Conservation (phyloP, 495 filamentous ascomycete genomes). For the Zalerion maritima region DNA sequence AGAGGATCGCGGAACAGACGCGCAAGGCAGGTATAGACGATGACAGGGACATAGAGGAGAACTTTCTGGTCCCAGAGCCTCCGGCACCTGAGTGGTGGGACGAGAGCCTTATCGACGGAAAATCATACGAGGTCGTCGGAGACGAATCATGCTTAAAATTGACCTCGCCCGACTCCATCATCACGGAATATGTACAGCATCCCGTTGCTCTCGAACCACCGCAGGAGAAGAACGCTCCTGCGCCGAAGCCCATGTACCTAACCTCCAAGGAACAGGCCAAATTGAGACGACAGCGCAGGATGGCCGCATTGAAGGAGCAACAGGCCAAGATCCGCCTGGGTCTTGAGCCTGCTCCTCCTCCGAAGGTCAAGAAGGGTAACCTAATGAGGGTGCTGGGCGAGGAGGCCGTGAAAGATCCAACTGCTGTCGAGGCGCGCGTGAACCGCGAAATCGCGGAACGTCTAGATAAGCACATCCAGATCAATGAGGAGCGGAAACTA, state of each 20-base stretch:
- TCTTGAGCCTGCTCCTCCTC: slow-evolving; percentile 73
- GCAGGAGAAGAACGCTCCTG: slow-evolving; percentile 65
- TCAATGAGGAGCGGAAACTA: slow-evolving; percentile 79
- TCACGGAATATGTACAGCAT: slow-evolving; percentile 84
- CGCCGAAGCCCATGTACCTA: slow-evolving; percentile 81
- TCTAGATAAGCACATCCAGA: slow-evolving; percentile 52
- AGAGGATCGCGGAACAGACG: slow-evolving; percentile 70
- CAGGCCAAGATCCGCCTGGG: slow-evolving; percentile 92
- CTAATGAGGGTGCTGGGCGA: slow-evolving; percentile 96
- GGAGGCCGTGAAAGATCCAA: slow-evolving; percentile 93
- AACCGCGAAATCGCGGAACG: slow-evolving; percentile 82
- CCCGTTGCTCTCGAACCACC: slow-evolving; percentile 85
- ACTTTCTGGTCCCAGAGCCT: slow-evolving; percentile 69
- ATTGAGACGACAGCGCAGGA: slow-evolving; percentile 74
- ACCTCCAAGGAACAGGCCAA: slow-evolving; percentile 87
- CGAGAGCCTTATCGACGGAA: slow-evolving; percentile 62
- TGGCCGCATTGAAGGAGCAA: slow-evolving; percentile 84
- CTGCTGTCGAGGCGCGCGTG: slow-evolving; percentile 88
- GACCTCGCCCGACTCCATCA: slow-evolving; percentile 60
- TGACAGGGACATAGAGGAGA: slow-evolving; percentile 76
- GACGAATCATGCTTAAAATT: slow-evolving; percentile 55
- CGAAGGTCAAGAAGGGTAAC: slow-evolving; percentile 91
- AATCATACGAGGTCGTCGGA: slow-evolving; percentile 56
- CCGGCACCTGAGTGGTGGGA: slow-evolving; percentile 98
- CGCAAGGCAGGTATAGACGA: slow-evolving; percentile 83